phyloP scores from a whole-genome alignment of 2,329 filamentous ascomycete genomes.

The Neodidymelliopsis sp. region DNA sequence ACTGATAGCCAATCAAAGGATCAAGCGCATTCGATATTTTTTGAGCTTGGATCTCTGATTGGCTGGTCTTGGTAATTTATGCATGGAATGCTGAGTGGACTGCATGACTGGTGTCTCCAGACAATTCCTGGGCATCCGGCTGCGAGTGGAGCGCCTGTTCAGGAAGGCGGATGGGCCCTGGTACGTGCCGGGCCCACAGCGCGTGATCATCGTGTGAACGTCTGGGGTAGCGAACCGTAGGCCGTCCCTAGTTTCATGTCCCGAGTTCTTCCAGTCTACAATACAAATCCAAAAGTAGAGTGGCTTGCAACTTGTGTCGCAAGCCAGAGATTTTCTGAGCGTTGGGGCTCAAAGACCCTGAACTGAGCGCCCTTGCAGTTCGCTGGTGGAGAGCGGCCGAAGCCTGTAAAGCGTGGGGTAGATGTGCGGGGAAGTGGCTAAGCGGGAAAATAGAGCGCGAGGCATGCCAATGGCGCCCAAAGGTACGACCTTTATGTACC shows the following conservation, averaged over 20 bases:
- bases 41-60: no score
- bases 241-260: no score
- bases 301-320: no score
- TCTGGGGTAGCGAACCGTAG: constrained; percentile 12
- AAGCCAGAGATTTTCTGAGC: no score
- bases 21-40: no score
- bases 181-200: constrained; percentile 11
- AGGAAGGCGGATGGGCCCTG: constrained; percentile 14
- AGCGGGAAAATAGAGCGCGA: constrained; percentile 33
- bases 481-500: constrained; percentile 37
- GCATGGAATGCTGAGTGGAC: background rate
- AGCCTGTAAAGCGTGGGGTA: constrained; percentile 19
- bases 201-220: constrained; percentile 18
- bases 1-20: no score
- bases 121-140: background rate
- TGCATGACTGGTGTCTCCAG: background rate
- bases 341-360: constrained; percentile 4
- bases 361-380: constrained; percentile 9
- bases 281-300: no score
- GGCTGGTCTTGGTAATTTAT: no score
- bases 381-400: constrained; percentile 7
- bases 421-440: constrained; percentile 35
- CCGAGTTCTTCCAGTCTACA: no score
- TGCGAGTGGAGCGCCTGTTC: constrained; percentile 1
- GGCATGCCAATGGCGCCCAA: constrained; percentile 21